phyloP scores from a whole-genome alignment of 306 rosid species.

The Benincasa hispida region DNA sequence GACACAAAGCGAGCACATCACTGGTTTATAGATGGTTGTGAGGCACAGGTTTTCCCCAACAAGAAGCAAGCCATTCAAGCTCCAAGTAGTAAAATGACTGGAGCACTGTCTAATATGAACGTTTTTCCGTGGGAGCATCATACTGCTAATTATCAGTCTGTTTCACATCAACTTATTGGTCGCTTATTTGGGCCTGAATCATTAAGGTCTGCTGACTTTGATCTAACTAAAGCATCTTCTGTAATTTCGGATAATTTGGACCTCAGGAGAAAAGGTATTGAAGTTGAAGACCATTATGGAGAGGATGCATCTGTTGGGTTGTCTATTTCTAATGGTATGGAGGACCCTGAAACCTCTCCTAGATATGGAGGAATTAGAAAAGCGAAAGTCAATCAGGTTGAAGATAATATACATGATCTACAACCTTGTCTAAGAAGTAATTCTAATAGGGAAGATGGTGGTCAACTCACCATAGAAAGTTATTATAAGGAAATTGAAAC shows the following conservation, averaged over 20 bases:
- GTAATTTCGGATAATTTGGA: constrained; percentile 36
- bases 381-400: constrained; percentile 39
- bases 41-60: constrained; percentile 46
- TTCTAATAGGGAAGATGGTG: constrained; percentile 25
- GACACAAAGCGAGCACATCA: constrained; percentile 63
- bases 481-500: constrained; percentile 33
- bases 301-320: constrained; percentile 41
- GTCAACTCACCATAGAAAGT: constrained; percentile 25
- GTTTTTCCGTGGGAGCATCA: constrained; percentile 58
- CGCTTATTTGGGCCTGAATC: constrained; percentile 53
- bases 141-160: constrained; percentile 38
- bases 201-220: constrained; percentile 27
- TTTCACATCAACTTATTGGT: constrained; percentile 41
- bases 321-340: constrained; percentile 43
- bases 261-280: constrained; percentile 34
- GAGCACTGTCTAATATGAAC: constrained; percentile 37
- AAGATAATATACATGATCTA: constrained; percentile 33
- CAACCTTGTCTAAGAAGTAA: constrained; percentile 2
- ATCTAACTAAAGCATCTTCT: constrained; percentile 37
- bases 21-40: constrained; percentile 61
- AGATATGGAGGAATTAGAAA: constrained; percentile 42
- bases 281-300: constrained; percentile 37
- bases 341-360: constrained; percentile 37
- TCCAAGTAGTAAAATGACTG: constrained; percentile 42
- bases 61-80: constrained; percentile 60